Percentiles rank a stretch among this genome's conserved stretches.
phyloP scores from a whole-genome alignment of 78 protist species.

The Goniomonas avonlea region DNA sequence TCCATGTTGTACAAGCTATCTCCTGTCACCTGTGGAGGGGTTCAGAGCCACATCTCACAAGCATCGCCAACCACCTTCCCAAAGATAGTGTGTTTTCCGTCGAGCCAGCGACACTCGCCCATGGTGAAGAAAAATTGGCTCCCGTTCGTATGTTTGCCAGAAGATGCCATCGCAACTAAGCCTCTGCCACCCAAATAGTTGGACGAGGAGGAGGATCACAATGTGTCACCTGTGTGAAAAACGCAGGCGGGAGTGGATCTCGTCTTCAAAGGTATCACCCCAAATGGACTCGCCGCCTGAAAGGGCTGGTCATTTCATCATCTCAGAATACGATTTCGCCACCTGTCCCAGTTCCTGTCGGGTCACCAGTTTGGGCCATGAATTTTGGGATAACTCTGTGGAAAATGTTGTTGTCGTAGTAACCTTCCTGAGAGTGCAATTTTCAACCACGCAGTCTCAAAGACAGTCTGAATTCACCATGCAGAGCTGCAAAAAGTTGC shows the following conservation, averaged over 20 bases:
- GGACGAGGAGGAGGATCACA: too few relatives aligned
- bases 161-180: slow-evolving; percentile 25
- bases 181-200: too few relatives aligned
- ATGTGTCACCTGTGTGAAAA: slow-evolving; percentile 17
- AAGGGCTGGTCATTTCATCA: not conserved
- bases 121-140: slow-evolving; percentile 89
- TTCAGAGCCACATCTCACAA: not conserved
- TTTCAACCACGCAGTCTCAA: too few relatives aligned
- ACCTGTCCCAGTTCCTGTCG: slow-evolving; percentile 76
- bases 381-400: slow-evolving; percentile 74
- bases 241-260: slow-evolving; percentile 69
- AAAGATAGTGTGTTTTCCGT: slow-evolving; percentile 80
- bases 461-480: too few relatives aligned
- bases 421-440: slow-evolving; percentile 53
- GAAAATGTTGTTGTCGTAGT: slow-evolving; percentile 76
- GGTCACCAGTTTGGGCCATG: slow-evolving; percentile 89
- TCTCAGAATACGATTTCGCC: not conserved
- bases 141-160: slow-evolving; percentile 45
- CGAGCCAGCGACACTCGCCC: slow-evolving; percentile 57
- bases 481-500: slow-evolving; percentile 81
- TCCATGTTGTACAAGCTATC: slow-evolving; percentile 68
- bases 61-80: slow-evolving; percentile 54
- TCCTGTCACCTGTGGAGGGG: slow-evolving; percentile 33
- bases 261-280: slow-evolving; percentile 71
- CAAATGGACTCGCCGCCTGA: slow-evolving; percentile 73